Percentiles rank a stretch among this genome's conserved stretches.
These are phyloP conservation scores for Saprolegnia diclina DNA, from an alignment of 352 stramenopile species.

Conservation along the genomic window DNA sequence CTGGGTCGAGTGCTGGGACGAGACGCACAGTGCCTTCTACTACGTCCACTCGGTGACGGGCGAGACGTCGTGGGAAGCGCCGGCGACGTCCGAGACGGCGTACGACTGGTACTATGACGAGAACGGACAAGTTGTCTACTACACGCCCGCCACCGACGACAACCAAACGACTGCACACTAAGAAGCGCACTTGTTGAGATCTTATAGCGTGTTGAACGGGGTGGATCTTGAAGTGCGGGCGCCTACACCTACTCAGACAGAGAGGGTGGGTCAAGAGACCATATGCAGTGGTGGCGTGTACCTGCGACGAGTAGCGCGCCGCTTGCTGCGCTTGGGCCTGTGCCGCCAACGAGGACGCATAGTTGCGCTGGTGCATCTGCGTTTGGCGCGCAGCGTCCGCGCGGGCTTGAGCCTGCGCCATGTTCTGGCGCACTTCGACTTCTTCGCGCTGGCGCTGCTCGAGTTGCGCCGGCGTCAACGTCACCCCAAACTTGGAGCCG, in stretches of 20 bases:
- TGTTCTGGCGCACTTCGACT: constrained; percentile 68
- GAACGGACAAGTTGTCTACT: constrained; percentile 6
- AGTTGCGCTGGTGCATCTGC: constrained; percentile 55
- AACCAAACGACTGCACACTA: no score
- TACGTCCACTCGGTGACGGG: constrained; percentile 63
- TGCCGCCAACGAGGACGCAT: constrained; percentile 62
- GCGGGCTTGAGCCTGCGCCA: constrained; percentile 53
- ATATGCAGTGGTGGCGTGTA: no score
- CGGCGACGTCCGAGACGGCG: constrained; percentile 10
- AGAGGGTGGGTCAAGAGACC: no score
- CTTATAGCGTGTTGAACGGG: no score
- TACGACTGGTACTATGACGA: constrained; percentile 17
- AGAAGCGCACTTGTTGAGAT: no score
- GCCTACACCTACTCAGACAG: no score
- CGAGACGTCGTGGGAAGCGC: constrained; percentile 56
- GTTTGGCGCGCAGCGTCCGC: constrained; percentile 42
- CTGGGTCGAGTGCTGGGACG: constrained; percentile 73
- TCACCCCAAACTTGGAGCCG: constrained; percentile 70
- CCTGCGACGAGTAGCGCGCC: constrained; percentile 4
- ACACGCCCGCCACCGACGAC: neutral
- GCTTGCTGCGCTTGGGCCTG: constrained; percentile 35
- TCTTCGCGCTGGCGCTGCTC: constrained; percentile 36
- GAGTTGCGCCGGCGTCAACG: constrained; percentile 24
- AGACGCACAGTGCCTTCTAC: constrained; percentile 54
- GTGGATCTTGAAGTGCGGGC: no score